A percentile compares a stretch with the other conserved stretches of the same genome.
phyloP scores from a whole-genome alignment of 768 basidiomycete genomes.

The Trametes punicea region DNA sequence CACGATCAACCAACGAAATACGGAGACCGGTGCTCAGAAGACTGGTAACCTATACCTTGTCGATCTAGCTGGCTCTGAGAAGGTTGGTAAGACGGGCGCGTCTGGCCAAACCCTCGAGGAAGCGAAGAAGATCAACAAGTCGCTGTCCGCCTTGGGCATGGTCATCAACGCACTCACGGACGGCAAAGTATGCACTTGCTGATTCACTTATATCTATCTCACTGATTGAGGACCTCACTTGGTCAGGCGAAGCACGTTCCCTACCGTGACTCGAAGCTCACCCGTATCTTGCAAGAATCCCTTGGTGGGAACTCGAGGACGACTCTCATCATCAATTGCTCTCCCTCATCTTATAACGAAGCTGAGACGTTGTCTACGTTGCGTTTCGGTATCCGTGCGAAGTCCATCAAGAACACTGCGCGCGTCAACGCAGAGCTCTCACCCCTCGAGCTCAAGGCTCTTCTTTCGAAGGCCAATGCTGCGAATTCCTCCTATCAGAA shows the following conservation, averaged over 20 bases:
- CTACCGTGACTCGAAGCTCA: slow-evolving; percentile 98
- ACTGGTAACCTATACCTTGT: slow-evolving; percentile 96
- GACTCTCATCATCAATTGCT: slow-evolving; percentile 99
- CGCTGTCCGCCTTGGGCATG: slow-evolving; percentile 95
- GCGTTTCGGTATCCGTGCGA: slow-evolving; percentile 99
- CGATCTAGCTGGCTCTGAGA: slow-evolving; percentile 97
- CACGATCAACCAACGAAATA: slow-evolving; percentile 94
- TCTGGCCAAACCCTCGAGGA: slow-evolving; percentile 98
- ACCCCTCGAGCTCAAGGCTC: slow-evolving; percentile 90
- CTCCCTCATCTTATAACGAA: slow-evolving; percentile 96
- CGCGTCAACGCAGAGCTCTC: slow-evolving; percentile 98
- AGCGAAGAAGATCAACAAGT: slow-evolving; percentile 99
- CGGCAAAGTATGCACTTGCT: slow-evolving; percentile 73
- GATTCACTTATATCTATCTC: slow-evolving; percentile 1
- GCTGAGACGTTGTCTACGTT: slow-evolving; percentile 93
- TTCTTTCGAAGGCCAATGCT: slow-evolving; percentile 85
- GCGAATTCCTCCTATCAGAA: slow-evolving; percentile 81
- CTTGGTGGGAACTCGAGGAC: slow-evolving; percentile 92
- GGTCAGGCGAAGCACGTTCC: slow-evolving; percentile 90
- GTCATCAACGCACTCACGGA: slow-evolving; percentile 99
- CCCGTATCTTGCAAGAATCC: slow-evolving; percentile 98
- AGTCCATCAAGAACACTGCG: slow-evolving; percentile 99
- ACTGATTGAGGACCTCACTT: slow-evolving; percentile 2
- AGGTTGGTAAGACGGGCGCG: slow-evolving; percentile 98
- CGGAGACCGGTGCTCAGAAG: slow-evolving; percentile 93